phyloP scores from a whole-genome alignment of 1,284 basidiomycete genomes.

The Fomitopsis pinicola region DNA sequence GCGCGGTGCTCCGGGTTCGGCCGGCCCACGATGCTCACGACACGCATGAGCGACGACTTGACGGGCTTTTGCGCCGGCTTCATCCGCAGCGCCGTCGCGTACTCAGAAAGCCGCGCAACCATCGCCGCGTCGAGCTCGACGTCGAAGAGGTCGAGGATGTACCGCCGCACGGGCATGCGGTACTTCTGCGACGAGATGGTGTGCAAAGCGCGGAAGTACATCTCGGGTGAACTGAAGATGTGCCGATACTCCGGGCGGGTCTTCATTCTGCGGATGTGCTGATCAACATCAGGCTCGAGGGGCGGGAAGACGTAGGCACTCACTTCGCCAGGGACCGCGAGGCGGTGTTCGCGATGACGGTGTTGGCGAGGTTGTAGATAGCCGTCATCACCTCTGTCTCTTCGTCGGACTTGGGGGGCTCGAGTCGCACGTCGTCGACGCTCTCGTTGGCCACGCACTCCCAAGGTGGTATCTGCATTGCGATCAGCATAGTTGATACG shows the following conservation, averaged over 20 bases:
- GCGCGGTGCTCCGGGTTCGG: constrained; percentile 39
- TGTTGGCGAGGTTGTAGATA: constrained; percentile 93
- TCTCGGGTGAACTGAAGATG: constrained; percentile 72
- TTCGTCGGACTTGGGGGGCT: constrained; percentile 63
- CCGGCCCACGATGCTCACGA: constrained; percentile 54
- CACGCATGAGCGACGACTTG: constrained; percentile 25
- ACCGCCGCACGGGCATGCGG: constrained; percentile 85
- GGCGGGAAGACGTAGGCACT: constrained; percentile 15
- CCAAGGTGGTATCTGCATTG: constrained; percentile 75
- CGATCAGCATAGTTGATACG: background rate
- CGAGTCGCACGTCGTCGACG: constrained; percentile 45
- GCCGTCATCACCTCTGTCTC: constrained; percentile 88
- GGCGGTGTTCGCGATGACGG: constrained; percentile 91
- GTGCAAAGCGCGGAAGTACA: constrained; percentile 83
- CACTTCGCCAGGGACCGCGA: constrained; percentile 84
- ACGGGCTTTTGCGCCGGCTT: constrained; percentile 2
- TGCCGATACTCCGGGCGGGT: constrained; percentile 70
- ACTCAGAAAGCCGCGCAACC: constrained; percentile 47
- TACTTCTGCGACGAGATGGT: constrained; percentile 86
- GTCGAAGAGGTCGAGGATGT: constrained; percentile 91
- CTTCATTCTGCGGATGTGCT: constrained; percentile 61
- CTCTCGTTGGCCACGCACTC: constrained; percentile 41
- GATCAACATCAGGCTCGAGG: background rate
- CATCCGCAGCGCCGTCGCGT: constrained; percentile 26
- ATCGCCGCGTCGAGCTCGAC: constrained; percentile 65